Evolutionary conservation across 805 yeast genomes (phyloP).

Genomic region (Candida adriatica): DNA sequence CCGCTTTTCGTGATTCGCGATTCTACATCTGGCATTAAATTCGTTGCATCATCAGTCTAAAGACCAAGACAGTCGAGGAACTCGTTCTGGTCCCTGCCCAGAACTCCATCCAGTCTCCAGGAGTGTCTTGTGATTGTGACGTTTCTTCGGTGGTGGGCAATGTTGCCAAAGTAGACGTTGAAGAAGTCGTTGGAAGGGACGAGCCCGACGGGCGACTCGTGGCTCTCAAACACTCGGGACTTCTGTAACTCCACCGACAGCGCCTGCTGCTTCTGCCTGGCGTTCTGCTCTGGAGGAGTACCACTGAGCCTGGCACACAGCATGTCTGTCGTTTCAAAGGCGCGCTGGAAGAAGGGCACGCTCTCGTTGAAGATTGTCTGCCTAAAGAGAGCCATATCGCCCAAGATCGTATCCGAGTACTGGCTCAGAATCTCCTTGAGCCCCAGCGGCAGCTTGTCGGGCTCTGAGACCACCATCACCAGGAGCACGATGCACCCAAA

Average conservation of each 20-base stretch:
- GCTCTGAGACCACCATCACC: constrained; percentile 10
- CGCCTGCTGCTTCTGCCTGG: constrained; percentile 4
- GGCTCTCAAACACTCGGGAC: constrained; percentile 13
- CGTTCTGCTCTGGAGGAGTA: not conserved
- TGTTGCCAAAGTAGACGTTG: constrained; percentile 13
- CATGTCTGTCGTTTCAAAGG: constrained; percentile 8
- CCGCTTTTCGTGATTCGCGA: too few species aligned
- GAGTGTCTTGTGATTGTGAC: constrained; percentile 1
- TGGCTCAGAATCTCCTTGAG: constrained; percentile 10
- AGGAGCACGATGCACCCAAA: constrained; percentile 9
- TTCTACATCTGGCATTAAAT: too few species aligned
- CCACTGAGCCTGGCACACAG: constrained; percentile 1
- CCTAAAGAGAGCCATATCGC: constrained; percentile 10
- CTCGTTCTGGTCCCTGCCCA: constrained; percentile 9
- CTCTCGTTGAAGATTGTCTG: constrained; percentile 11
- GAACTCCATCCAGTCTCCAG: constrained; percentile 8
- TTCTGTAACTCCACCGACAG: constrained; percentile 11
- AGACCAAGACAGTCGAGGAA: constrained; percentile 13
- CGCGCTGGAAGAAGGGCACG: constrained; percentile 14
- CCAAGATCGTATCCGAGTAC: constrained; percentile 6
- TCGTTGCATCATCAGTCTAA: too few species aligned
- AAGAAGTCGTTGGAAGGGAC: constrained; percentile 20
- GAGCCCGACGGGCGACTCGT: constrained; percentile 16
- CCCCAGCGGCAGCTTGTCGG: constrained; percentile 11
- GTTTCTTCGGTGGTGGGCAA: constrained; percentile 12